phyloP scores from a whole-genome alignment of 2,329 filamentous ascomycete genomes.

The Colletotrichum aenigma region DNA sequence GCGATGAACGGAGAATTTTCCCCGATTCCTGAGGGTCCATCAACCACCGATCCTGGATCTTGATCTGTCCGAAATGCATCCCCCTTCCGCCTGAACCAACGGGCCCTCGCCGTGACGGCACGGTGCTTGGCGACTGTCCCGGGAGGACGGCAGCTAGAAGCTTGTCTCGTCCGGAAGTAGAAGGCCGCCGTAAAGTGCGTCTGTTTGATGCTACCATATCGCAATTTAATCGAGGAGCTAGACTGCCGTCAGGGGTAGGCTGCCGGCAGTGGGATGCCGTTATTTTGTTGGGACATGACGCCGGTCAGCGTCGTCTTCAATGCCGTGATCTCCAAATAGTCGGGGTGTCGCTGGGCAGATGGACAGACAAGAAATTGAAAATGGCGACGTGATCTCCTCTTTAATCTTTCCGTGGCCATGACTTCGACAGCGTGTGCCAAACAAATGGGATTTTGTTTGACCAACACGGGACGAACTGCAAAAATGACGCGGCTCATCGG shows the following conservation, averaged over 20 bases:
- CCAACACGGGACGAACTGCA: background rate
- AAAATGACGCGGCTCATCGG: slow-evolving; percentile 1
- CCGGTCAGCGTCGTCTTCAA: background rate
- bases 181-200: background rate
- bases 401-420: background rate
- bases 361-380: background rate
- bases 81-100: background rate
- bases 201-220: background rate
- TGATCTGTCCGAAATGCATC: background rate
- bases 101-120: background rate
- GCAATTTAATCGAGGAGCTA: background rate
- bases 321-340: background rate
- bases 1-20: background rate
- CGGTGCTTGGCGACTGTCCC: background rate
- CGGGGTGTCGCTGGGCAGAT: background rate
- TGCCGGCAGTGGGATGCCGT: background rate
- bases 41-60: background rate
- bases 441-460: background rate
- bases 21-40: background rate
- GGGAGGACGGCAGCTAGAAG: background rate
- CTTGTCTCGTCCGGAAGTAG: background rate
- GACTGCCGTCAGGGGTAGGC: background rate
- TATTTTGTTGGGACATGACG: background rate
- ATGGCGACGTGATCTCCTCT: background rate
- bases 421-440: background rate